These are phyloP conservation scores for Diutina scorzettiae DNA, from an alignment of 1,139 yeast species.

Conservation along the genomic window DNA sequence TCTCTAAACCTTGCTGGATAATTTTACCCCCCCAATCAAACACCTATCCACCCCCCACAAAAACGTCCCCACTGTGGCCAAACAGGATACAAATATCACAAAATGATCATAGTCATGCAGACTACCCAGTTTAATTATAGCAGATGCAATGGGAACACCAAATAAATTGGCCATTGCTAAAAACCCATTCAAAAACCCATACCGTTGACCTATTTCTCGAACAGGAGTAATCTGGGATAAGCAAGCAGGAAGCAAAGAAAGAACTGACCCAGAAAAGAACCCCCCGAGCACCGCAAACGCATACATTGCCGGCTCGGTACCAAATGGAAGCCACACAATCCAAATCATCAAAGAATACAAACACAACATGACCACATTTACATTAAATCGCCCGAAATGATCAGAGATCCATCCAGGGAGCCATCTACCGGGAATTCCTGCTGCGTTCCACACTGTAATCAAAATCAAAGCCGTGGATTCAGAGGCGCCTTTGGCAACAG, in stretches of 20 bases:
- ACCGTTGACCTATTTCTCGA: constrained; percentile 35
- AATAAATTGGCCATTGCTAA: constrained; percentile 33
- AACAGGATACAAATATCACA: constrained; percentile 15
- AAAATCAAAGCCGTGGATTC: constrained; percentile 39
- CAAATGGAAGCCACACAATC: constrained; percentile 45
- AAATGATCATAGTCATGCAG: constrained; percentile 16
- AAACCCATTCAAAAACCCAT: constrained; percentile 34
- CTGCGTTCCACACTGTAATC: constrained; percentile 44
- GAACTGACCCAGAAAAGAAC: constrained; percentile 36
- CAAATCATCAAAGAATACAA: constrained; percentile 29
- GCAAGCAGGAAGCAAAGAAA: constrained; percentile 38
- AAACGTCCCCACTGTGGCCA: constrained; percentile 13
- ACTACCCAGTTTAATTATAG: constrained; percentile 28
- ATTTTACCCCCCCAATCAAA: constrained; percentile 8
- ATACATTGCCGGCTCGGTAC: constrained; percentile 26
- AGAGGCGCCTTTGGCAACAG: constrained; percentile 38
- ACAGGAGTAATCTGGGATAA: constrained; percentile 38
- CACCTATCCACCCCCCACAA: constrained; percentile 15
- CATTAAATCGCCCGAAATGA: constrained; percentile 44
- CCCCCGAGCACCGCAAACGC: constrained; percentile 41
- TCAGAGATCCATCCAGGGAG: constrained; percentile 47
- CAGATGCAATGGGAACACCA: constrained; percentile 40
- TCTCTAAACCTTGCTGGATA: background rate
- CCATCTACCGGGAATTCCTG: constrained; percentile 48
- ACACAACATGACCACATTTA: constrained; percentile 30